These are phyloP conservation scores for Pythium rhizo-oryzae DNA, from an alignment of 352 stramenopile species.

Conservation along the genomic window DNA sequence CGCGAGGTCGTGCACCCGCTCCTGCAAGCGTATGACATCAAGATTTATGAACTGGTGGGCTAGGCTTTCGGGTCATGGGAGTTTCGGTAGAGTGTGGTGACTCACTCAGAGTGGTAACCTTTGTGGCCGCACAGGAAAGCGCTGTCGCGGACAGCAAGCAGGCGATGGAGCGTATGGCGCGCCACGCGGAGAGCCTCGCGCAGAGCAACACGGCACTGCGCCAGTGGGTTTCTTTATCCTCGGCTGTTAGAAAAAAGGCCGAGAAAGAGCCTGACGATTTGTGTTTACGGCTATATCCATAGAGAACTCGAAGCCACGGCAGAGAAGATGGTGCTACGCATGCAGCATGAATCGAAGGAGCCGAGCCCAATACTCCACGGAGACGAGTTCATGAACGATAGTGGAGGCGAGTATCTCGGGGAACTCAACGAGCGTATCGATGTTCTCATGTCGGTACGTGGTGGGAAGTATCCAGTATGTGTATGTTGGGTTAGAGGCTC, in stretches of 20 bases:
- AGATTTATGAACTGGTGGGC: slow-evolving; percentile 55
- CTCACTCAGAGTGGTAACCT: background rate
- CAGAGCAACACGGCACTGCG: slow-evolving; percentile 71
- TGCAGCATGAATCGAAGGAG: slow-evolving; percentile 48
- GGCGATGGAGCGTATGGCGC: slow-evolving; percentile 52
- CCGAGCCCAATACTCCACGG: slow-evolving; percentile 17
- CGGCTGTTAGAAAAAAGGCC: no score
- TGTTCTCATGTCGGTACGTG: slow-evolving; percentile 76
- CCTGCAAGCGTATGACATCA: slow-evolving; percentile 76
- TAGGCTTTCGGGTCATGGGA: background rate
- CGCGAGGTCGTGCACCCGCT: slow-evolving; percentile 74
- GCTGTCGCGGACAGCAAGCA: slow-evolving; percentile 60
- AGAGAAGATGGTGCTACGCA: slow-evolving; percentile 60
- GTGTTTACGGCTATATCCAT: background rate
- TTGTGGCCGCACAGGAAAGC: slow-evolving; percentile 36
- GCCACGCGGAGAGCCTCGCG: slow-evolving; percentile 48
- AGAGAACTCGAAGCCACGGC: slow-evolving; percentile 63
- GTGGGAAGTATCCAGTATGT: no score
- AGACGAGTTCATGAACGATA: slow-evolving; percentile 45
- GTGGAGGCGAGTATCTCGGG: slow-evolving; percentile 56
- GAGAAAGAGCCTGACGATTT: background rate
- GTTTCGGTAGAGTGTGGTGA: background rate
- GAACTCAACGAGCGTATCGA: slow-evolving; percentile 83
- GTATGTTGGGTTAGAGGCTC: background rate
- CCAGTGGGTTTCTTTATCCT: no score